phyloP scores from a whole-genome alignment of 169 alveolate genomes.

The Plasmodium gonderi region DNA sequence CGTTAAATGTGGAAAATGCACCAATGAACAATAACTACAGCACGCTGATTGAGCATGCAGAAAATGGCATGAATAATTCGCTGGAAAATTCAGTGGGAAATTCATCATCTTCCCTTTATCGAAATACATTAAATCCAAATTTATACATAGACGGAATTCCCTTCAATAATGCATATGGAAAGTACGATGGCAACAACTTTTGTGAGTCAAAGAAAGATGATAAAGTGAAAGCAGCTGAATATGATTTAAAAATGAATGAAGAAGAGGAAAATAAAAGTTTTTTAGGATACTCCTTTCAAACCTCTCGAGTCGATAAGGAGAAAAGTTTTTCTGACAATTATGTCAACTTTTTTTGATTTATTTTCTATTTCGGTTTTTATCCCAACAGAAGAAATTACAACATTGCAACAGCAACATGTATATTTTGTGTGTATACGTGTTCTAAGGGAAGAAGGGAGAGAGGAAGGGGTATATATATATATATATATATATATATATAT shows the following conservation, averaged over 20 bases:
- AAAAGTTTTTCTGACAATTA: constrained; percentile 36
- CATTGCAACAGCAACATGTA: too few relatives aligned
- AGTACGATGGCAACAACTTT: background rate
- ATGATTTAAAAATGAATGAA: background rate
- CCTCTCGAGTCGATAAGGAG: constrained; percentile 29
- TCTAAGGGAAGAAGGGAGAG: too few relatives aligned
- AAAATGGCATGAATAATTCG: background rate
- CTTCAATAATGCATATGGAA: background rate
- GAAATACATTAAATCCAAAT: background rate
- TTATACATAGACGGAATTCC: background rate
- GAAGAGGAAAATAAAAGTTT: constrained; percentile 21
- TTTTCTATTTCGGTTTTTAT: background rate
- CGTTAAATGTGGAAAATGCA: background rate
- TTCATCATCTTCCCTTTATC: background rate
- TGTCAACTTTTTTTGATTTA: constrained; percentile 41
- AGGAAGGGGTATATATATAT: too few relatives aligned
- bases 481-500: too few relatives aligned
- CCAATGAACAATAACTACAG: background rate
- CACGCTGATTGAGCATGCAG: background rate
- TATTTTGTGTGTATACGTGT: too few relatives aligned
- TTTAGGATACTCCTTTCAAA: constrained; percentile 20
- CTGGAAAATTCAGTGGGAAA: background rate
- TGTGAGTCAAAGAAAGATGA: constrained; percentile 5
- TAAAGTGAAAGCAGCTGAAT: background rate
- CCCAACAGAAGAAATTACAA: background rate